Conservation (phyloP, 768 basidiomycete species). For the Lactifluus pinguis region DNA sequence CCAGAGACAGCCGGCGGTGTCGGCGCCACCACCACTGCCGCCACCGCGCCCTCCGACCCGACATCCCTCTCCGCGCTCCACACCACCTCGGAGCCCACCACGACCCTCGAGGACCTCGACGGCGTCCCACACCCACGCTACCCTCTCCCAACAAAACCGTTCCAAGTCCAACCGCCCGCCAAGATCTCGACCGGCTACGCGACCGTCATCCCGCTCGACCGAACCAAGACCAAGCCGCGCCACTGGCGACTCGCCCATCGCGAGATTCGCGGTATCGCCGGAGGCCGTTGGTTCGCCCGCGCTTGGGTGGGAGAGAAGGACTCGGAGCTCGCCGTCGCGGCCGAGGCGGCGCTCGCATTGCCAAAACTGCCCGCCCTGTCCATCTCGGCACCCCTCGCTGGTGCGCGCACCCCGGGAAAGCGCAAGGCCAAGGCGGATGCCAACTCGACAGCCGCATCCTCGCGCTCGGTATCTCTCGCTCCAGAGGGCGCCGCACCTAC, state of each 20-base stretch:
- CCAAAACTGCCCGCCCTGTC: slow-evolving; percentile 18
- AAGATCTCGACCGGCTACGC: slow-evolving; percentile 73
- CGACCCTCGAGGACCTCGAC: slow-evolving; percentile 38
- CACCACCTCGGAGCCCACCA: background rate
- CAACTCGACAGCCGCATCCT: slow-evolving; percentile 18
- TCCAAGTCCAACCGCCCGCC: slow-evolving; percentile 68
- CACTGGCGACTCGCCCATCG: slow-evolving; percentile 69
- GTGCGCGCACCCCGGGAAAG: slow-evolving; percentile 9
- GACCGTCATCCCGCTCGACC: slow-evolving; percentile 57
- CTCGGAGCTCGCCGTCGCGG: slow-evolving; percentile 43
- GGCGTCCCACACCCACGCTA: slow-evolving; percentile 60
- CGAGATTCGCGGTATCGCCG: slow-evolving; percentile 74
- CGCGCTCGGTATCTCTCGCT: slow-evolving; percentile 16
- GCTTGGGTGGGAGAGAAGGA: slow-evolving; percentile 85
- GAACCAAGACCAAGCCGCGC: slow-evolving; percentile 48
- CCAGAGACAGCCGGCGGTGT: background rate
- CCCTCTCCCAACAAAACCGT: slow-evolving; percentile 74
- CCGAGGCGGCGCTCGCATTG: slow-evolving; percentile 9
- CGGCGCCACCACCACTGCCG: no score
- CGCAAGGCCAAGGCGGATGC: slow-evolving; percentile 17
- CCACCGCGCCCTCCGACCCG: background rate
- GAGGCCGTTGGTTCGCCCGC: slow-evolving; percentile 71
- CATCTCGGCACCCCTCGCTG: background rate
- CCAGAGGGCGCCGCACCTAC: slow-evolving; percentile 7
- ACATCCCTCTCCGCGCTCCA: background rate